Base-by-base conservation (phyloP, 495 filamentous ascomycete species). In the Talaromyces wortmannii region DNA sequence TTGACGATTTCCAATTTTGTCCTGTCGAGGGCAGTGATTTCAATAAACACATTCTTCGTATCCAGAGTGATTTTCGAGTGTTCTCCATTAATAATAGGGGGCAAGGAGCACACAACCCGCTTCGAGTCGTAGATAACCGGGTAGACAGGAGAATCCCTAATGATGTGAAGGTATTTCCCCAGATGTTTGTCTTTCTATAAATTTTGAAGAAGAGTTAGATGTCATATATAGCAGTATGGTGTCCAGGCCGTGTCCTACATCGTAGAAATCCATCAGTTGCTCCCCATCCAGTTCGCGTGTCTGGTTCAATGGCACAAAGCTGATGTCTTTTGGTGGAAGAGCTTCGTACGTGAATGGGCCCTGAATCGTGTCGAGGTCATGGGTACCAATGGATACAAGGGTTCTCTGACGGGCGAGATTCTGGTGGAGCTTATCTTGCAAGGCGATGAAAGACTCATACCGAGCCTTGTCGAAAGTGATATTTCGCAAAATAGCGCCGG, bases 271-370 rank as follows among this genome's bases (percentile, higher is more conserved):
- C 94, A 99, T 97, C 68, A 97, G 75, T 67, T 96, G 83, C 61
- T 85, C 85, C 15, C 81, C 95, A 63, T 89, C 85, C 88, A 97
- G 90, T 64, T 85, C 75, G 69, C 90, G 83, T 36, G 82, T 85
- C 74, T 97, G 90, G 73, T 97, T 99, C 56, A 99, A 73, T 15
- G 94, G 95, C 10, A 77, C 74, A 63, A 99, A 99, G 55, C 84
- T 83, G 71, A 99, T 96, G 52, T 97, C 80, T 68, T 91, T 86
- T n/a, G 95, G 94, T 33, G 89, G 78, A 17, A 92, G 80, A 31
- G 92, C 94, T 70, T 97, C 91, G 63, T 97, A 99, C 50, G 90
- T 91, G 84, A 97, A 99, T 23, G 94, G 95, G 0, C 91, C 94
- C 69, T 95, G 75, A 48, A 99, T 78, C 4, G 89, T 96, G 63